A percentile compares a stretch with the other conserved stretches of the same genome.
These are phyloP conservation scores for Cynara cardunculus DNA, from an alignment of 129 eudicot species.

Conservation along the genomic window DNA sequence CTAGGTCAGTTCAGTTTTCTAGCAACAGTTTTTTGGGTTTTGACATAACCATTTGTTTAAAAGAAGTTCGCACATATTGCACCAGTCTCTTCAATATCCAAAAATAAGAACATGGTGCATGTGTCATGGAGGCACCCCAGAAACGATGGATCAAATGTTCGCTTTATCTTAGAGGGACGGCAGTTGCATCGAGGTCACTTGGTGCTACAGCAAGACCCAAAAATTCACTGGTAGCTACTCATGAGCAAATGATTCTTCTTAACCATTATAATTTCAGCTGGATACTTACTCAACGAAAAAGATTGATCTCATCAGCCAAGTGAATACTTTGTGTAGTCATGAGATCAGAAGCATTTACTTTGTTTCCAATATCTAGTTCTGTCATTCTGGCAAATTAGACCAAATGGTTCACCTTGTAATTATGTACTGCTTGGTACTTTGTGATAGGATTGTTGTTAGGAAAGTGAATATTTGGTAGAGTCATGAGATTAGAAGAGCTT, in stretches of 20 bases:
- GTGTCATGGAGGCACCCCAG: background rate
- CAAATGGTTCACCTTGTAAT: background rate
- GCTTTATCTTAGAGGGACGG: background rate
- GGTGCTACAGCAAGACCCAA: background rate
- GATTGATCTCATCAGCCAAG: background rate
- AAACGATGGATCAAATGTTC: background rate
- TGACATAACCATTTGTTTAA: background rate
- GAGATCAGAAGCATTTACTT: background rate
- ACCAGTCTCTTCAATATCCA: background rate
- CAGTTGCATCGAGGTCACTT: background rate
- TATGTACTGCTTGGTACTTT: background rate
- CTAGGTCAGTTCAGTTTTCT: background rate
- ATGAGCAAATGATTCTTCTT: background rate
- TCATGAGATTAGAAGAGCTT: background rate
- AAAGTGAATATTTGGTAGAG: background rate
- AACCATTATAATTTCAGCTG: background rate
- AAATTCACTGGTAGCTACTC: background rate
- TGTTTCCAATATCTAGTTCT: background rate
- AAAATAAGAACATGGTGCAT: background rate
- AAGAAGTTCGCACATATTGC: constrained; percentile 2
- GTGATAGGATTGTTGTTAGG: background rate
- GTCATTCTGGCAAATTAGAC: background rate
- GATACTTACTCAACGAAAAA: background rate
- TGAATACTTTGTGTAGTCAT: background rate
- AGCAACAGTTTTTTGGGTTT: constrained; percentile 1